A percentile compares a stretch with the other conserved stretches of the same genome.
Conservation (phyloP, 768 basidiomycete genomes). For the Tricholomella constricta region DNA sequence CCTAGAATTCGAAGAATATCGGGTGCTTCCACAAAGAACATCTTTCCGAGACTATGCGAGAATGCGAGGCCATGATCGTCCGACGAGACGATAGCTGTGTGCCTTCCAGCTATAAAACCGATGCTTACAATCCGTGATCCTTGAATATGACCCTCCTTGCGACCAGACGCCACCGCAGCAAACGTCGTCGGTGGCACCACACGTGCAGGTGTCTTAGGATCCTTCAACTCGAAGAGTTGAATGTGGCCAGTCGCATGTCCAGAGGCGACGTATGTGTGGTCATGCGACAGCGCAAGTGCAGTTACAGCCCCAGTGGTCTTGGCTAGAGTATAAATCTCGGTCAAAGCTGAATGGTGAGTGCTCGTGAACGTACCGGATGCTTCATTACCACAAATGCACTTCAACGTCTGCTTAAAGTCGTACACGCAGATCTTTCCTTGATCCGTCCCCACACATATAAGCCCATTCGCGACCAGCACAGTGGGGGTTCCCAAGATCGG, state of each 20-base stretch:
- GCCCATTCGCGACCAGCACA: slow-evolving; percentile 80
- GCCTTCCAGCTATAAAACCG: slow-evolving; percentile 86
- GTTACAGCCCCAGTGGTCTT: slow-evolving; percentile 74
- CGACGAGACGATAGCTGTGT: slow-evolving; percentile 89
- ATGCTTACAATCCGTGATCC: slow-evolving; percentile 81
- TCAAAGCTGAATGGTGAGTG: slow-evolving; percentile 5
- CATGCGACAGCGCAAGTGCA: slow-evolving; percentile 88
- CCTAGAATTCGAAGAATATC: slow-evolving; percentile 94
- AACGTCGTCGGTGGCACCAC: slow-evolving; percentile 70
- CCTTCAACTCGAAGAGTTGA: slow-evolving; percentile 80
- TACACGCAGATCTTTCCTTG: slow-evolving; percentile 79
- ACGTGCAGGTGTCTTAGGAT: slow-evolving; percentile 68
- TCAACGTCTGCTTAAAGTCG: slow-evolving; percentile 87
- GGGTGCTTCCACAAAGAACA: slow-evolving; percentile 92
- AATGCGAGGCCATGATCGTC: slow-evolving; percentile 93
- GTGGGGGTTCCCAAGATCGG: slow-evolving; percentile 68
- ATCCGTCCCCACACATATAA: slow-evolving; percentile 88
- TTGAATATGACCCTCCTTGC: slow-evolving; percentile 83
- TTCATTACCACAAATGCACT: slow-evolving; percentile 77
- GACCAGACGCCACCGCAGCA: slow-evolving; percentile 66
- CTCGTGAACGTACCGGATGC: slow-evolving; percentile 48
- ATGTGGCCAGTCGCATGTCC: slow-evolving; percentile 87
- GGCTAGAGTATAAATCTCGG: slow-evolving; percentile 40
- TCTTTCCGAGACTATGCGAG: slow-evolving; percentile 92
- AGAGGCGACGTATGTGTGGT: slow-evolving; percentile 89